A percentile compares a stretch with the other conserved stretches of the same genome.
Evolutionary conservation across 2,329 filamentous ascomycete genomes (phyloP).

Genomic region (Microsporum canis): DNA sequence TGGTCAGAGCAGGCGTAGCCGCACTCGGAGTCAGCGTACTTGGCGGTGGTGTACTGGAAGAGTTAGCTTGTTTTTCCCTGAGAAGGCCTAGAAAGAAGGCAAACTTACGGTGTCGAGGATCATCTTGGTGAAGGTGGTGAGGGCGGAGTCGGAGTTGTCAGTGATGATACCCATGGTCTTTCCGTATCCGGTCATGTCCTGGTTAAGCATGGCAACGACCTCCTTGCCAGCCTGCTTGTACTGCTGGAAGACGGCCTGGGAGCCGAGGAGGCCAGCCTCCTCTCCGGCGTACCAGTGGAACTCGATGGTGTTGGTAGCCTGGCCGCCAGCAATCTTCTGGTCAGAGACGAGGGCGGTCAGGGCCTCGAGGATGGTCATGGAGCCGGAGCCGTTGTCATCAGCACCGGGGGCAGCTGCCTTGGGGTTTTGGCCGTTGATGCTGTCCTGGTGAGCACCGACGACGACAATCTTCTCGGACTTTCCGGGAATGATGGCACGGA

Average conservation of each 20-base stretch:
- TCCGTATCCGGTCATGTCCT: constrained; percentile 92
- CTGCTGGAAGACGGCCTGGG: constrained; percentile 73
- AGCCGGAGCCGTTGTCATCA: constrained; percentile 90
- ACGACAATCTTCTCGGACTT: constrained; percentile 73
- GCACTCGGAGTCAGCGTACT: constrained; percentile 77
- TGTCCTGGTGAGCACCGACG: constrained; percentile 87
- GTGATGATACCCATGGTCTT: constrained; percentile 80
- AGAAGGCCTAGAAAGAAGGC: background rate
- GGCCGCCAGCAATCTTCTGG: constrained; percentile 57
- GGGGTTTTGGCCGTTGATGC: constrained; percentile 81
- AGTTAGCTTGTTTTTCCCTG: background rate
- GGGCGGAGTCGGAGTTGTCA: constrained; percentile 70
- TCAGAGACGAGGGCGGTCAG: constrained; percentile 68
- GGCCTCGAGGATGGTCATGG: constrained; percentile 88
- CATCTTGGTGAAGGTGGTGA: constrained; percentile 85
- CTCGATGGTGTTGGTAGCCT: constrained; percentile 75
- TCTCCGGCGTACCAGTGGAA: constrained; percentile 44
- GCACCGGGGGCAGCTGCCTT: constrained; percentile 77
- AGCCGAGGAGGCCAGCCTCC: constrained; percentile 76
- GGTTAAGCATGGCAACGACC: constrained; percentile 93
- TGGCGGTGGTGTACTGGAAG: constrained; percentile 71
- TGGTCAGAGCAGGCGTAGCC: constrained; percentile 73
- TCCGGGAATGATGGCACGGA: constrained; percentile 86
- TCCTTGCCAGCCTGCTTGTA: constrained; percentile 64
- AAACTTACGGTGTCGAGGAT: constrained; percentile 55